Evolutionary conservation across 208 protist genomes (phyloP), one percentile per base, ranked within the genome.

Genomic region (Endotrypanum monterogeii): DNA sequence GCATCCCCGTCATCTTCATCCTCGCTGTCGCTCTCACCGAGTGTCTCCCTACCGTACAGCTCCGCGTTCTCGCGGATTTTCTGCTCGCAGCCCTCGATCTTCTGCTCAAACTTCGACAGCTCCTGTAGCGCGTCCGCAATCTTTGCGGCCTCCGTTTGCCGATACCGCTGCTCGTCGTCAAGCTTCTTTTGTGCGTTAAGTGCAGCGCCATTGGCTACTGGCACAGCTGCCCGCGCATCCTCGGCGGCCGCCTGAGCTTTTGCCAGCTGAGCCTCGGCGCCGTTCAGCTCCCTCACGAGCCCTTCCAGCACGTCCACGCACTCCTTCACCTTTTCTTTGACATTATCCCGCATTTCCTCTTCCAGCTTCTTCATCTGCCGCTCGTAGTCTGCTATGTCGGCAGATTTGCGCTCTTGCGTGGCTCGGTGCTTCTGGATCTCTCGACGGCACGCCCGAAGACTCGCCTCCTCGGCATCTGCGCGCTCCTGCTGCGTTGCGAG

Each of bases 11-110:
- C 44, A 8, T 68, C 46, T 68, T 18, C 63, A 28, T 68, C 61
- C 6, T 82, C 80, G 12, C 86, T 81, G 14, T 71, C 66, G 8
- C 55, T 71, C 1, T 91, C 73, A 65, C 92, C 78, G 35, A 94
- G 83, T 32, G 94, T 96, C 62, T 95, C 89, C 44, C 84, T 74
- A 41, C 95, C 95, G 71, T 97, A 98, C n/a, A 96, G 73, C 78
- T 93, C 87, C 2, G 85, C 86, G 73, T 95, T 97, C 65, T 94
- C 88, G 23, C 80, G 77, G 25, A 98, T 94, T 63, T 95, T 94
- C 75, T 87, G 84, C 76, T 97, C 92, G 73, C 88, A 92, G 32
- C 86, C 85, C 12, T 96, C 89, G 70, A 95, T 96, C 74, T 96
- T 96, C 78, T 96, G 86, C 73, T 90, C 83, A 78, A 89, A 96